Percentiles rank a stretch among this genome's conserved stretches.
Conservation (phyloP, 129 eudicot genomes). For the Flaveria sonorensis region DNA sequence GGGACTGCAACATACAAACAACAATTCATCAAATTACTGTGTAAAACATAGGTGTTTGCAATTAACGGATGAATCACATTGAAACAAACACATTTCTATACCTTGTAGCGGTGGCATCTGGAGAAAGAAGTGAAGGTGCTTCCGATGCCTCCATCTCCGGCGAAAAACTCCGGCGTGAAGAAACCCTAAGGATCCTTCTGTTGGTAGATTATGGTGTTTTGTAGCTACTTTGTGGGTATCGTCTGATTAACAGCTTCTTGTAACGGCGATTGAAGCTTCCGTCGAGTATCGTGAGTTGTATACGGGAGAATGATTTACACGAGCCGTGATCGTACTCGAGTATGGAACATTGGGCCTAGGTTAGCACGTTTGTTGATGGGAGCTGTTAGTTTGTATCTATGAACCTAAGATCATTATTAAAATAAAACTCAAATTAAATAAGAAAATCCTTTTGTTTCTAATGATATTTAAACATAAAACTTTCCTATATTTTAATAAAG, state of each 20-base stretch:
- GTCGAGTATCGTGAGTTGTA: too few relatives aligned
- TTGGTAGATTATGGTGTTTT: background rate
- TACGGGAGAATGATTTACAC: too few relatives aligned
- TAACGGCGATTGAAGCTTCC: too few relatives aligned
- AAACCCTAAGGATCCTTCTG: slow-evolving; percentile 1
- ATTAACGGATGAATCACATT: background rate
- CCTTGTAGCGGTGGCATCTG: slow-evolving; percentile 48
- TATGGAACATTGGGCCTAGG: too few relatives aligned
- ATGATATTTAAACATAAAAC: too few relatives aligned
- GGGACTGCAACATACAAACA: slow-evolving; percentile 52
- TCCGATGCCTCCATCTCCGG: slow-evolving; percentile 55
- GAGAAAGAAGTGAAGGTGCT: slow-evolving; percentile 48
- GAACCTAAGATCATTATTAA: too few relatives aligned
- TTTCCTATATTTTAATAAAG: too few relatives aligned
- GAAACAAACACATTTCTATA: background rate
- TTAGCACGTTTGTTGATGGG: too few relatives aligned
- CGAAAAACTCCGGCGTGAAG: slow-evolving; percentile 11
- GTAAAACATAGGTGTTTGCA: slow-evolving; percentile 3
- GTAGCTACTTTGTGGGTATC: background rate
- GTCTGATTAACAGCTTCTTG: background rate
- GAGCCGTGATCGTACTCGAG: too few relatives aligned
- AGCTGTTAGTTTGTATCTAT: too few relatives aligned
- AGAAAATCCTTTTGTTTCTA: too few relatives aligned
- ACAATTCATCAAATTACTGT: background rate
- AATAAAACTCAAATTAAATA: too few relatives aligned